Conservation (phyloP, 2,329 filamentous ascomycete species). For the Anthostomella pinea region DNA sequence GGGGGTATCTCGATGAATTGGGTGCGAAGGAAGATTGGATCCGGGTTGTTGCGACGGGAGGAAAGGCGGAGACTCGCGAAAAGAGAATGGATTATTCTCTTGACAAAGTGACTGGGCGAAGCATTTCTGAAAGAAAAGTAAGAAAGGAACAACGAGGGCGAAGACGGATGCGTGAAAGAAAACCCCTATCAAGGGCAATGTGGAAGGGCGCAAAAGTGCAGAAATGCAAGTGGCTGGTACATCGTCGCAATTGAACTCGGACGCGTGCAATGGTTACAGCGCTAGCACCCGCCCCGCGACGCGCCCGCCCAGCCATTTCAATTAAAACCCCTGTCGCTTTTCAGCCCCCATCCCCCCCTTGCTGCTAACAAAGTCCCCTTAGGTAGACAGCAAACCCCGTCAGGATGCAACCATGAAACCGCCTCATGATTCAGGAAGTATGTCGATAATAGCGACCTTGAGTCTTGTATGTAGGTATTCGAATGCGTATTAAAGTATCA, state of each 20-base stretch:
- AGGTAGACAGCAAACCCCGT: no score
- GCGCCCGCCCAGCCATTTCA: slow-evolving; percentile 28
- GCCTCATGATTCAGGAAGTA: no score
- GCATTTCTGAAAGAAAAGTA: slow-evolving; percentile 19
- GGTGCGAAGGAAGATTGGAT: background rate
- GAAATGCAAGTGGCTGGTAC: slow-evolving; percentile 31
- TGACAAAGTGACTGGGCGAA: slow-evolving; percentile 4
- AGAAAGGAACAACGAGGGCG: slow-evolving; percentile 8
- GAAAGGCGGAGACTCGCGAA: slow-evolving; percentile 7
- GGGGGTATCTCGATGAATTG: background rate
- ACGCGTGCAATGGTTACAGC: no score
- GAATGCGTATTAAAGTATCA: no score
- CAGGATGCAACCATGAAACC: no score
- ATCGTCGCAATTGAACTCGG: slow-evolving; percentile 5
- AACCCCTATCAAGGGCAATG: slow-evolving; percentile 17
- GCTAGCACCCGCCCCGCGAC: slow-evolving; percentile 13
- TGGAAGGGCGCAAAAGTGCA: slow-evolving; percentile 6
- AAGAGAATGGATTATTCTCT: slow-evolving; percentile 6
- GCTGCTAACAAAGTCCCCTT: background rate
- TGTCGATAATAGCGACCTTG: no score
- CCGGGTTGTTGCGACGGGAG: background rate
- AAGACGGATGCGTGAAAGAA: slow-evolving; percentile 13
- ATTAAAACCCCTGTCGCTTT: slow-evolving; percentile 28
- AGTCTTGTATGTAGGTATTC: no score
- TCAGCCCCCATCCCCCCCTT: background rate